Conservation (phyloP, 305 asterid species). For the Fraxinus xanthoxyloides region DNA sequence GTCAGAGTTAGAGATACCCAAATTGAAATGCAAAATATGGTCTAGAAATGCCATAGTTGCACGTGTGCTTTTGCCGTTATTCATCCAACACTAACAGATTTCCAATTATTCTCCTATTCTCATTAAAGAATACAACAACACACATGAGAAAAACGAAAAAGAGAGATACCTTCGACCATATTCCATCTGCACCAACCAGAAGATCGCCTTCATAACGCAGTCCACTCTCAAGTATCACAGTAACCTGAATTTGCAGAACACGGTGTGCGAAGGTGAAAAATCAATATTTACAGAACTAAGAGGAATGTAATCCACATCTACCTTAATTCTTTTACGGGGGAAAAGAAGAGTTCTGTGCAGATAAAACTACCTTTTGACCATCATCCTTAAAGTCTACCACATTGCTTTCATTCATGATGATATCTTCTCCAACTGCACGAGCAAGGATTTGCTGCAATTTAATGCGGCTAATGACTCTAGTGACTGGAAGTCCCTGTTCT, state of each 20-base stretch:
- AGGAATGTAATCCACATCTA: neutral
- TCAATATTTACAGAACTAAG: neutral
- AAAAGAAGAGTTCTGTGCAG: neutral
- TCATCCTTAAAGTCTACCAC: constrained; percentile 68
- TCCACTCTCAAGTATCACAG: constrained; percentile 72
- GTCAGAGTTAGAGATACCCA: neutral
- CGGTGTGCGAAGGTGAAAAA: neutral
- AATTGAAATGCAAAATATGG: neutral
- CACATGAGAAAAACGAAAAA: neutral
- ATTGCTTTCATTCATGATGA: constrained; percentile 68
- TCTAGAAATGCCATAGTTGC: neutral
- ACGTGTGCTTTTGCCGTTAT: neutral
- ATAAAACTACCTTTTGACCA: constrained; percentile 54
- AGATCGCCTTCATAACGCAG: constrained; percentile 69
- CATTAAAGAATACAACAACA: neutral
- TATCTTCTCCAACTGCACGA: constrained; percentile 70
- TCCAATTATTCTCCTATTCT: neutral
- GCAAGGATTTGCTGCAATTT: constrained; percentile 88
- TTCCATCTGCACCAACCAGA: constrained; percentile 93
- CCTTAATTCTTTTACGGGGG: neutral
- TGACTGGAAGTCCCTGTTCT: constrained; percentile 87
- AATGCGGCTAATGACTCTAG: constrained; percentile 88
- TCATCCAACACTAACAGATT: neutral
- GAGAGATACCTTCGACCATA: constrained; percentile 71
- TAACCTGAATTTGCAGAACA: constrained; percentile 44